Evolutionary conservation across 331 rosid species (phyloP).

Genomic region (Cucumis variabilis): DNA sequence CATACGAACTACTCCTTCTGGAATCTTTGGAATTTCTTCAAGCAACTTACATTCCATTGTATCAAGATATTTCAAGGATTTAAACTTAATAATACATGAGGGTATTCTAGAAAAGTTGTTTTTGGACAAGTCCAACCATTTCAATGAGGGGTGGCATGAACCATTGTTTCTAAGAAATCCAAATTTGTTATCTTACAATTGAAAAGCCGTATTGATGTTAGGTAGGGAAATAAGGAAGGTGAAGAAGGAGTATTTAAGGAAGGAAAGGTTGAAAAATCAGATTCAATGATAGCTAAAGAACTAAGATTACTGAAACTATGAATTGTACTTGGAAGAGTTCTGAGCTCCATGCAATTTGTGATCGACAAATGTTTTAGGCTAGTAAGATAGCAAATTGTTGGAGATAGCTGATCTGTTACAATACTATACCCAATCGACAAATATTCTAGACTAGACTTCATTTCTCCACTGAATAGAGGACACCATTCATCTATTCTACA

Average conservation of each 20-base stretch:
- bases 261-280: not conserved
- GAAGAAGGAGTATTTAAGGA: not conserved
- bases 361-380: rapidly evolving
- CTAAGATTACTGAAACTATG: not conserved
- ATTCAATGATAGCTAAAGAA: rapidly evolving
- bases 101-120: not conserved
- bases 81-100: not conserved
- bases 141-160: not conserved
- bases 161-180: not conserved
- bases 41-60: not conserved
- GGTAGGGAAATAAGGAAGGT: not conserved
- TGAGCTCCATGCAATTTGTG: not conserved
- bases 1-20: not conserved
- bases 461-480: too few species aligned
- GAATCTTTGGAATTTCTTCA: not conserved
- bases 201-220: not conserved
- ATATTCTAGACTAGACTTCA: too few species aligned
- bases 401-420: too few species aligned
- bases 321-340: not conserved
- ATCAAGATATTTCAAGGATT: not conserved
- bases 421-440: too few species aligned
- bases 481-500: not conserved
- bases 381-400: not conserved
- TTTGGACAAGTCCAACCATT: not conserved
- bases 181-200: not conserved